Evolutionary conservation across 495 filamentous ascomycete genomes (phyloP), one percentile per base, ranked within the genome.

Genomic region (Entonaema liquescens): DNA sequence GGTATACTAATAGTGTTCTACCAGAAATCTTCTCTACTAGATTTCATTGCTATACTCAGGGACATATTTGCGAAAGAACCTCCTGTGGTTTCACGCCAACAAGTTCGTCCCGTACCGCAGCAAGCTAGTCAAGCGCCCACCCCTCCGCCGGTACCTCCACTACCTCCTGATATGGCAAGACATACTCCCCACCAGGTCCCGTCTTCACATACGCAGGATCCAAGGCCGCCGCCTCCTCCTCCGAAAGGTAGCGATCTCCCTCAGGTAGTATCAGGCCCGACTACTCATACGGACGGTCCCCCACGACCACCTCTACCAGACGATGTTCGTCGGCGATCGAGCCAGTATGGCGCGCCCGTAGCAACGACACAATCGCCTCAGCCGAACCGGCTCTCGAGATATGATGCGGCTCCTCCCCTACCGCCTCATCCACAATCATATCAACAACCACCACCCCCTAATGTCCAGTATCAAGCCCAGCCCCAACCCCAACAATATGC

Each of bases 41-140:
- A 95, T 72, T 90, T 98, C 62, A 81, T 98, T 2, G 90, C 87
- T 9, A 90, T 97, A 26, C 83, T 99, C 12, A 86, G 92, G 66
- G 93, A 94, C 63, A 86, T 98, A 1, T 99, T 99, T 76, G 90
- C 93, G 21, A 95, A 95, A 78, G 95, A 99, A 73, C 95, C 95
- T 26, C 95, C 95, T 0, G 93, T 98, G 23, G 87, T 92, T 62
- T 86, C 93, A 58, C 91, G 87, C 60, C 88, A 89, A 65, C 89
- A 89, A 65, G 86, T 84, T 61, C 80, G 80, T 40, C 73, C 81
- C 31, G 19, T 59, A 5, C 65, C 60, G 19, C 75, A 79, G 28
- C 80, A 79, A 42, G 74, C 79, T 19, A 76, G 81, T 40, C 82
- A 84, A 57, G 77, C 82, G 0, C 81, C 80, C 55, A 77, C 80